phyloP scores from a whole-genome alignment of 768 basidiomycete genomes.

The Auricularia cornea region DNA sequence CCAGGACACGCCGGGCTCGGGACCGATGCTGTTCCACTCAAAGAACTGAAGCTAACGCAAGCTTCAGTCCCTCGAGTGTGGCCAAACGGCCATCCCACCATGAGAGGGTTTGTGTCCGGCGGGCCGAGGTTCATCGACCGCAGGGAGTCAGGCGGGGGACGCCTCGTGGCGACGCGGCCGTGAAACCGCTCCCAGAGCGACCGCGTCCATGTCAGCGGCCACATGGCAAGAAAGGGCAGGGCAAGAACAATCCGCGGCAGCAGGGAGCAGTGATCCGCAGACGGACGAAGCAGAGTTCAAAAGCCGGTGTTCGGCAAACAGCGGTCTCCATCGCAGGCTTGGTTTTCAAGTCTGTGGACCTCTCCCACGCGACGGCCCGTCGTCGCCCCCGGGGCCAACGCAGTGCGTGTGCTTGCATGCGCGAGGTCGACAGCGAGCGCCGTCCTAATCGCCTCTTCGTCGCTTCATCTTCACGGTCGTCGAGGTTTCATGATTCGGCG shows the following conservation, averaged over 20 bases:
- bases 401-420: constrained; percentile 15
- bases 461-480: constrained; percentile 50
- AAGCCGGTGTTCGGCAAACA: neutral
- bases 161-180: neutral
- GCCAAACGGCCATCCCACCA: constrained; percentile 38
- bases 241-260: neutral
- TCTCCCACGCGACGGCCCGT: constrained; percentile 34
- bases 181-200: neutral
- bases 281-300: neutral
- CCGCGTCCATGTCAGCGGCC: neutral
- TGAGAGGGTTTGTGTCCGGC: constrained; percentile 42
- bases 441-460: constrained; percentile 82
- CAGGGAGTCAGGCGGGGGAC: neutral
- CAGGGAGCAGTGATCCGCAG: neutral
- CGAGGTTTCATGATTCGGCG: constrained; percentile 84
- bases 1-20: constrained; percentile 39
- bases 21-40: constrained; percentile 63
- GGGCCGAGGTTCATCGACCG: neutral
- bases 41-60: constrained; percentile 64
- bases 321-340: neutral
- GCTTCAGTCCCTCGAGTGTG: neutral
- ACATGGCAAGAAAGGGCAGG: neutral
- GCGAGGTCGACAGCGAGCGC: constrained; percentile 47
- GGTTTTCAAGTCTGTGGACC: neutral
- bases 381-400: constrained; percentile 9